Evolutionary conservation across 1,284 basidiomycete genomes (phyloP), one percentile per base, ranked within the genome.

Genomic region (Afroboletus lepidellus): DNA sequence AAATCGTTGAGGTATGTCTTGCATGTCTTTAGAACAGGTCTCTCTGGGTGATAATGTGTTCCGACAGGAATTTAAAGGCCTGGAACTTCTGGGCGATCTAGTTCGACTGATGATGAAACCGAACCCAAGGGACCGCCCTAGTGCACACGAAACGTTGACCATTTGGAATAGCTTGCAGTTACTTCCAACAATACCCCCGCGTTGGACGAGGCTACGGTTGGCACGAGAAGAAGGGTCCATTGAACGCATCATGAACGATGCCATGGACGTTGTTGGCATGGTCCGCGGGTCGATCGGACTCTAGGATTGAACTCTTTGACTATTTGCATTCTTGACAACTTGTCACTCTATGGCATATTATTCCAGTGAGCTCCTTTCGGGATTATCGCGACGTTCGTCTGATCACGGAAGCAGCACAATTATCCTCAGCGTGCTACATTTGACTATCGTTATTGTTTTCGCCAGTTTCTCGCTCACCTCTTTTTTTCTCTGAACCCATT

Each of bases 81-180:
- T 48, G 16, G 50, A 48, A 2, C 12, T n/a, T 1, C 38, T 58
- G 36, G 39, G 30, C 0, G 58, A 52, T 43, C 48, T 64, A 0
- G 48, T 46, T 3, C 38, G 25, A 0, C 6, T 46, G 3, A 62
- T 62, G 62, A 63, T 21, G 3, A 58, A 46, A 8, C 42, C 12
- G 3, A 15, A 58, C 9, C 60, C 58, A 29, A 46, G 34, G 16
- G 62, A 54, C 4, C 57, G 55, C 4, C 52, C 58, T 0, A 51
- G 3, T 20, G 46, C 52, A 0, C 6, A 32, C 0, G 60, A 58
- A 21, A 15, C 44, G 5, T 5, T 30, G 5, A 29, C 3, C n/a
- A 32, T 60, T 11, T 61, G 62, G 59, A 53, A 36, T 0, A 53
- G 53, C 33, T 16, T 59, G 2, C 33, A 2, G 9, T 45, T 1